Base-by-base conservation (phyloP, 805 yeast species). In the Ogataea pini region DNA sequence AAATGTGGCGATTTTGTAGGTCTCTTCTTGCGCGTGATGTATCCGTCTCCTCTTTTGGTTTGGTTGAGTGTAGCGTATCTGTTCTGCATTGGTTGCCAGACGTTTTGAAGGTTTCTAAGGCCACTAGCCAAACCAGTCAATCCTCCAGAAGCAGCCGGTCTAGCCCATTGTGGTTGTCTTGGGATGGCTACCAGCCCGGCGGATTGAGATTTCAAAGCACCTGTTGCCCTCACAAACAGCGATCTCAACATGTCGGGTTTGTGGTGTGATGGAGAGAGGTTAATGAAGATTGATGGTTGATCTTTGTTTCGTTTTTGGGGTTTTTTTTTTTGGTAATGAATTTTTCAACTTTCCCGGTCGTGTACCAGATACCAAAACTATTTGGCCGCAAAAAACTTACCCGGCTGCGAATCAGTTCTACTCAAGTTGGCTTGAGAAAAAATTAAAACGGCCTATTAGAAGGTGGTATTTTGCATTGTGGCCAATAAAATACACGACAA, bases 1-100 rank as follows among this genome's bases (percentile, higher is more conserved):
- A 94, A 79, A 69, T 89, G 95, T 6, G 97, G 97, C 0, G 97
- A 78, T 55, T 79, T 82, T 1, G 80, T 69, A 6, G 72, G 65
- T 56, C 73, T 72, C 40, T 65, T 68, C 51, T 64, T 66, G 44
- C 56, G 65, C 14, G 63, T 62, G 25, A 65, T 62, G 70, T 67
- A 46, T 72, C 67, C 80, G 50, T 70, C 79, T 9, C 94, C 94
- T 60, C 82, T 77, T 60, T 81, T 82, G 48, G 85, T 78, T 67
- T 88, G 96, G 65, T 88, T 87, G 53, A 88, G 72, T 0, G 96
- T 86, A 31, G 90, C 92, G 62, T 71, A 73, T 60, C 81, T 70
- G 51, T 71, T 75, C 55, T 76, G 82, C 17, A 48, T 20, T 7
- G 54, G 34, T 31, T 43, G 50, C 36, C 37, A 37, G 14, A 47